Evolutionary conservation across 2,329 filamentous ascomycete species (phyloP).

Genomic region (Chalara sp.): DNA sequence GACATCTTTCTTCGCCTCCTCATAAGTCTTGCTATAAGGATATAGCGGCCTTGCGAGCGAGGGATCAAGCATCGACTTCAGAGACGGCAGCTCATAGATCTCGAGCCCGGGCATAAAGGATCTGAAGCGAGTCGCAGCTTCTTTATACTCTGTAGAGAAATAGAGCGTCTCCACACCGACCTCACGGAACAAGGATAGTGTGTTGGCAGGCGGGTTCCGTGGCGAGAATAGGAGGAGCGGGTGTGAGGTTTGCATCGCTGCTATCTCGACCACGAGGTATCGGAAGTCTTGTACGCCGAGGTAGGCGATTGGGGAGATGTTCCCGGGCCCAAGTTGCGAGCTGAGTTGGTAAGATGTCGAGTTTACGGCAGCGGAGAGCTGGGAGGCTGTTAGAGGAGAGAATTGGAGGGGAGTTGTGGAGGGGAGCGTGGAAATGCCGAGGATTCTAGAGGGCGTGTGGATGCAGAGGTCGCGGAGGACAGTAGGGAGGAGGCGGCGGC

Average conservation of each 20-base stretch:
- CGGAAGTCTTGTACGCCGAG: conserved; percentile 19
- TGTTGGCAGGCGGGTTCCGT: conserved; percentile 16
- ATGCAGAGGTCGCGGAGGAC: too few relatives aligned
- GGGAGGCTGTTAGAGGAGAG: conserved; percentile 5
- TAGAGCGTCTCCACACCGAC: conserved; percentile 12
- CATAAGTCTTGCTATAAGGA: conserved; percentile 28
- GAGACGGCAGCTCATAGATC: conserved; percentile 9
- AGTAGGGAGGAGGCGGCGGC: too few relatives aligned
- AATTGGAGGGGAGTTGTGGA: conserved; percentile 1
- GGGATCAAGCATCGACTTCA: conserved; percentile 24
- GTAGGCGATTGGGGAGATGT: conserved; percentile 10
- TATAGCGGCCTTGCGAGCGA: conserved; percentile 11
- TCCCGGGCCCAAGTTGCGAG: not conserved
- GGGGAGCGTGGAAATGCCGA: too few relatives aligned
- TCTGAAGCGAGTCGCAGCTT: conserved; percentile 3
- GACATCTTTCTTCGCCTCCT: conserved; percentile 29
- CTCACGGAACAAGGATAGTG: conserved; percentile 7
- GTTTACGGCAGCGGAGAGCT: conserved; percentile 15
- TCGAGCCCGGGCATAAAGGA: conserved; percentile 1
- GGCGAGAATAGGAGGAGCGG: conserved; percentile 13
- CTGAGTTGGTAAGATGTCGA: conserved; percentile 17
- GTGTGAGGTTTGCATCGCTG: conserved; percentile 12
- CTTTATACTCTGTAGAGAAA: conserved; percentile 5
- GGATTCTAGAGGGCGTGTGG: too few relatives aligned
- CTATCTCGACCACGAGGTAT: conserved; percentile 11